Evolutionary conservation across 2,329 filamentous ascomycete genomes (phyloP).

Genomic region (Diplodia intermedia): DNA sequence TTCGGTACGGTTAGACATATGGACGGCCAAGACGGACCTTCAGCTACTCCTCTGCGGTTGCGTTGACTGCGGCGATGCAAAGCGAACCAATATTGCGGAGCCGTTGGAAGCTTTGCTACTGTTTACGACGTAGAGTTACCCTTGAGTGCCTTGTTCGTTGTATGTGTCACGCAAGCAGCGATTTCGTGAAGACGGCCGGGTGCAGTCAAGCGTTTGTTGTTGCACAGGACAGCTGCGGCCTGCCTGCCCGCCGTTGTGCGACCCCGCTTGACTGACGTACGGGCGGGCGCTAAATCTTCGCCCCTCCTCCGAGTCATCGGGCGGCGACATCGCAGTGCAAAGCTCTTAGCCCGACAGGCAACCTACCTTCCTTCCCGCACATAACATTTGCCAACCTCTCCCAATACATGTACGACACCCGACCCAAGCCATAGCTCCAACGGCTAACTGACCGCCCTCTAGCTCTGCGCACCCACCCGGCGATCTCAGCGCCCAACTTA

Average conservation of each 20-base stretch:
- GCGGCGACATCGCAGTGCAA: constrained; percentile 30
- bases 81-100: neutral
- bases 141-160: neutral
- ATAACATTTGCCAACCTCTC: neutral
- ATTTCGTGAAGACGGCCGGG: neutral
- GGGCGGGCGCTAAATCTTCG: constrained; percentile 12
- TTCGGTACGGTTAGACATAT: neutral
- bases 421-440: constrained; percentile 11
- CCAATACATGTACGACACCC: constrained; percentile 8
- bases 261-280: constrained; percentile 23
- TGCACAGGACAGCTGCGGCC: neutral
- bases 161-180: neutral
- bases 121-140: neutral
- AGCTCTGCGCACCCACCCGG: neutral
- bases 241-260: constrained; percentile 9
- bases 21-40: neutral
- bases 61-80: neutral
- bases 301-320: constrained; percentile 29
- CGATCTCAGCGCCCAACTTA: constrained; percentile 19
- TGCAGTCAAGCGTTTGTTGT: constrained; percentile 2
- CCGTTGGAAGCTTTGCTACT: neutral
- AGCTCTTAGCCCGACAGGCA: constrained; percentile 26
- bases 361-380: neutral
- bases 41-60: neutral
- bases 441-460: neutral